Evolutionary conservation across 345 rosid genomes (phyloP), one percentile per base, ranked within the genome.

Genomic region (Rhodomyrtus tomentosa): DNA sequence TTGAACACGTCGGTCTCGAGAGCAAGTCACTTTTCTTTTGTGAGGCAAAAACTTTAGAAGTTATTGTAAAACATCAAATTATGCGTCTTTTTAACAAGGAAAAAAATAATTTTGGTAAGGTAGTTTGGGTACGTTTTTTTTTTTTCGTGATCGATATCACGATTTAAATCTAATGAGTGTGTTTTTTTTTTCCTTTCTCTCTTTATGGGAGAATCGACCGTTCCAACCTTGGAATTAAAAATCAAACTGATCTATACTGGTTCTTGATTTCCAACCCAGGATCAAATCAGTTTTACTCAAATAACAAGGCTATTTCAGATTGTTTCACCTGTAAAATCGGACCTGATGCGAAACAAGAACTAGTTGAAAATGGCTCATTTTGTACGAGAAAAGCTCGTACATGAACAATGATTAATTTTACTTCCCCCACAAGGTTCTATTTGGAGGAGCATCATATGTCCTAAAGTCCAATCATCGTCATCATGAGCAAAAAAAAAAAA

Each of bases 241-340:
- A 24, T 62, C 38, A 6, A 58, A 1, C 1, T n/a, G 29, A 0
- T 56, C 68, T 27, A 3, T 10, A 27, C 16, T 6, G 20, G 8
- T 58, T 56, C 72, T 58, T 58, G 72, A 58, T 58, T 58, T 58
- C 7, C 20, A 58, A 27, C n/a, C 7, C 0, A n/a, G 29, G 25
- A 25, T 25, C n/a, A 6, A 55, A 55, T 9, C 0, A 1, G 9
- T 58, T 12, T 27, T n/a, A 45, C 29, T 45, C 29, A 52, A 56
- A 32, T 56, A 56, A n/a, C 8, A n/a, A 58, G 68, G 1, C 6
- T 58, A 58, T 18, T n/a, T 58, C 18, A 9, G 27, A 13, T 58
- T 3, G 0, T 0, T 27, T 13, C 1, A 7, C 36, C 10, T 0
- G 14, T 58, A 27, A 27, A 58, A 45, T 45, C 49, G 49, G 49